phyloP scores from a whole-genome alignment of 768 basidiomycete genomes.

The Melanogaster broomeanus region DNA sequence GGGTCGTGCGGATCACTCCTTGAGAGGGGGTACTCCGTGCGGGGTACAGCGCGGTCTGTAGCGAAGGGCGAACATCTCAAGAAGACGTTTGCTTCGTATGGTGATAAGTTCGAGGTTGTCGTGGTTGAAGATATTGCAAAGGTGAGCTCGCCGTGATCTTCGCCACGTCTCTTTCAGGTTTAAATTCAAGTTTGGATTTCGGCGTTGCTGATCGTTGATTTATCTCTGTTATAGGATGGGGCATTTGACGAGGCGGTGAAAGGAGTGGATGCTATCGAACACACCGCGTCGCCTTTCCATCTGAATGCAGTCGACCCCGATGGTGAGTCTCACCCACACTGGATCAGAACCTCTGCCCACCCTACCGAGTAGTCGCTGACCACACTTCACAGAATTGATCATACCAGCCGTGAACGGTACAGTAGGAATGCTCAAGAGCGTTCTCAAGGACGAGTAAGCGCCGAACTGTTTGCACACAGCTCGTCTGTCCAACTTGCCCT shows the following conservation, averaged over 20 bases:
- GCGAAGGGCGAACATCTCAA: no score
- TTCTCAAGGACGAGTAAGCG: constrained; percentile 52
- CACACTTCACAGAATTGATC: constrained; percentile 50
- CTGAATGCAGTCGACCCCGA: constrained; percentile 46
- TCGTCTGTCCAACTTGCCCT: not conserved
- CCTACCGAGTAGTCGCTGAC: not conserved
- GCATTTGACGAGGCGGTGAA: constrained; percentile 82
- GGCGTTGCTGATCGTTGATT: not conserved
- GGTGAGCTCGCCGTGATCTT: constrained; percentile 30
- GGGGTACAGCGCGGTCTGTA: no score
- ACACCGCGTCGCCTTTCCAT: no score
- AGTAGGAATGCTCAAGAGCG: no score
- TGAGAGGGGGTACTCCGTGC: no score
- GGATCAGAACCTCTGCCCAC: not conserved
- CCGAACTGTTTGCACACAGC: no score
- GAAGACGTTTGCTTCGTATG: no score
- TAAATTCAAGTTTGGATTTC: not conserved
- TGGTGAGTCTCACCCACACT: constrained; percentile 17
- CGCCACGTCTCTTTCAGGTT: not conserved
- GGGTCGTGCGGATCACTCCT: no score
- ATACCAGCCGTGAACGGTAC: constrained; percentile 75
- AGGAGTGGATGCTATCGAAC: constrained; percentile 71
- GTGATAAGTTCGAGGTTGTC: constrained; percentile 61
- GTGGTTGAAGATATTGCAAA: constrained; percentile 70
- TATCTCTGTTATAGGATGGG: constrained; percentile 42